Evolutionary conservation across 495 filamentous ascomycete species (phyloP), one percentile per base, ranked within the genome.

Genomic region (Eremomyces bilateralis): DNA sequence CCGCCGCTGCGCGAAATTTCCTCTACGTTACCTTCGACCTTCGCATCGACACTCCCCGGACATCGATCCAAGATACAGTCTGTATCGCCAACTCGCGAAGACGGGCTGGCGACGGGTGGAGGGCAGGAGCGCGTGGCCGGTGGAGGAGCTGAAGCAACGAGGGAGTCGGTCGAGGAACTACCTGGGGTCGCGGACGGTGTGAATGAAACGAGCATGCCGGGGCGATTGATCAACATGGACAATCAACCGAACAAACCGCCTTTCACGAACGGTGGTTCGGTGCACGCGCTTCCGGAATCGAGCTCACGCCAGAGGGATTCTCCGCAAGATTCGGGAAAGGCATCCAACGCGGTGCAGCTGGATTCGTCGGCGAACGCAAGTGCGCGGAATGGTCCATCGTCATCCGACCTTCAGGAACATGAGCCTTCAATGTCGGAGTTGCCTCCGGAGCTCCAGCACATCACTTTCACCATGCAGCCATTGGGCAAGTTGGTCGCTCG

Each of bases 381-480:
- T 20, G 18, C 16, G 16, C 16, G 12, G 5, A 35, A 35, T 19
- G 33, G 33, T 16, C 17, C 16, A 8, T 28, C 37, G 16, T 18
- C 37, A 21, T 25, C 39, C 15, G n/a, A n/a, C n/a, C n/a, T n/a
- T n/a, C n/a, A n/a, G n/a, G n/a, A n/a, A n/a, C n/a, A n/a, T n/a
- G n/a, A n/a, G n/a, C 20, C 44, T 15, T 39, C 40, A 8, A 21
- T 44, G 16, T 25, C 34, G 11, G 38, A 55, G 11, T 27, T 47
- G 5, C 73, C 74, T 0, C 79, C 80, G 21, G 75, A 85, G 45
- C 68, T 95, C 15, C 56, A 63, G 31, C 82, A 90, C 41, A 78
- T 93, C 37, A 78, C 77, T 0, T 56, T 72, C 36, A 70, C 71
- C 19, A 90, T 77, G 42, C 58, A 79, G 18, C 71, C 76, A 3